phyloP scores from a whole-genome alignment of 805 yeast genomes.

The Kazachstania kunashirensis region DNA sequence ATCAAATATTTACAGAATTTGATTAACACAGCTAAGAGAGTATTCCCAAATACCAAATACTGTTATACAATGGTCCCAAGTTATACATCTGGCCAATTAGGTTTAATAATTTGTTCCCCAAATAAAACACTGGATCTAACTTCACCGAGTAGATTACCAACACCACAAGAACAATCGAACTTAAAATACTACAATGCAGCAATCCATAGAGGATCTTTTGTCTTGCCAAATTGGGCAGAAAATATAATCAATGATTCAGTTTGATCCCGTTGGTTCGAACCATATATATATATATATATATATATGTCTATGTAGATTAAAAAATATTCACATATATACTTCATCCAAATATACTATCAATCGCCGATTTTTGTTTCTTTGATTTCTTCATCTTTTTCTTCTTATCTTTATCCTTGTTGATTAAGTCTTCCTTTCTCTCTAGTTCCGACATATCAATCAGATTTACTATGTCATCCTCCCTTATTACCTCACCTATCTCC shows the following conservation, averaged over 20 bases:
- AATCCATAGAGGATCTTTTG: slow-evolving; percentile 65
- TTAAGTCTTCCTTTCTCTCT: background rate
- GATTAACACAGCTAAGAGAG: slow-evolving; percentile 39
- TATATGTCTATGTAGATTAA: background rate
- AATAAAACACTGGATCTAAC: slow-evolving; percentile 37
- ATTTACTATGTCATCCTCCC: background rate
- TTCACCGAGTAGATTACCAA: slow-evolving; percentile 42
- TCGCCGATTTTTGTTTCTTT: slow-evolving; percentile 44
- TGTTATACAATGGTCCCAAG: slow-evolving; percentile 79
- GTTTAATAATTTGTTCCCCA: slow-evolving; percentile 63
- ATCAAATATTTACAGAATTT: slow-evolving; percentile 42
- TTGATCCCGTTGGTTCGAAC: background rate
- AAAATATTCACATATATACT: background rate
- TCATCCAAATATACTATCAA: slow-evolving; percentile 68
- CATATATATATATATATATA: background rate
- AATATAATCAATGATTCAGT: slow-evolving; percentile 16
- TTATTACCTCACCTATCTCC: slow-evolving; percentile 28
- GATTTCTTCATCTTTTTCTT: slow-evolving; percentile 32
- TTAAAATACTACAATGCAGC: slow-evolving; percentile 57
- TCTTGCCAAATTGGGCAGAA: slow-evolving; percentile 73
- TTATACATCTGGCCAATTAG: slow-evolving; percentile 82
- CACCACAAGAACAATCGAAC: slow-evolving; percentile 37
- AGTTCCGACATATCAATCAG: too few relatives aligned
- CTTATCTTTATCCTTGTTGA: slow-evolving; percentile 3
- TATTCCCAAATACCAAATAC: slow-evolving; percentile 54